These are phyloP conservation scores for Colletotrichum sp. DNA, from an alignment of 2,329 filamentous ascomycete genomes.

Conservation along the genomic window DNA sequence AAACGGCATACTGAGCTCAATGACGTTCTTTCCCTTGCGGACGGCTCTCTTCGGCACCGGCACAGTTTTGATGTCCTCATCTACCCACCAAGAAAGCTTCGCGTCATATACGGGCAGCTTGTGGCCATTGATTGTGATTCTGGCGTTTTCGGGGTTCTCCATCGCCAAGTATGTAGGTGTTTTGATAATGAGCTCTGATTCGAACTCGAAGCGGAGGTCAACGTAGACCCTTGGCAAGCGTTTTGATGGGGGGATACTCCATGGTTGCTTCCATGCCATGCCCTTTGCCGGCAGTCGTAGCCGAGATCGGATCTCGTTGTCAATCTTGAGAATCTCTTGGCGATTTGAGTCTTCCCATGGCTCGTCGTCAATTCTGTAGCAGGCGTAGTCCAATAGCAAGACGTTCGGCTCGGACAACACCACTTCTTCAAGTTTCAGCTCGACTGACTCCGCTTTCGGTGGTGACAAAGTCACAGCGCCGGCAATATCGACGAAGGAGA, in stretches of 20 bases:
- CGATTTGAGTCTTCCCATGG: conserved; percentile 21
- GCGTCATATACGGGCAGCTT: background rate
- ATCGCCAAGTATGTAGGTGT: conserved; percentile 25
- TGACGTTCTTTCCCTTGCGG: conserved; percentile 24
- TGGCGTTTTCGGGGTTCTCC: conserved; percentile 26
- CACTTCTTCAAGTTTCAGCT: conserved; percentile 6
- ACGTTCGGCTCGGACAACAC: conserved; percentile 32
- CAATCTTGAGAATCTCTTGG: conserved; percentile 31
- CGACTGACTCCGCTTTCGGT: background rate
- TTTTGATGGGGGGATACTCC: conserved; percentile 25
- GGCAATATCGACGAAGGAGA: background rate
- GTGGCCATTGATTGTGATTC: conserved; percentile 25
- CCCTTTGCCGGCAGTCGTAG: conserved; percentile 29
- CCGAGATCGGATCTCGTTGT: conserved; percentile 29
- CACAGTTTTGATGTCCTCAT: conserved; percentile 31
- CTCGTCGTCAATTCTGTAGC: conserved; percentile 26
- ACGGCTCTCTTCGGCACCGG: conserved; percentile 24
- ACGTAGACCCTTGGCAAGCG: conserved; percentile 23
- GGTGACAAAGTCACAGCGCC: background rate
- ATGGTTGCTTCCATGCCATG: conserved; percentile 30
- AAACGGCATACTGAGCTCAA: conserved; percentile 29
- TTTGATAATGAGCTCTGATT: conserved; percentile 21
- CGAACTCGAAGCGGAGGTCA: conserved; percentile 28
- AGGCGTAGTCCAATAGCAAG: conserved; percentile 32
- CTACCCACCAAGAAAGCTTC: conserved; percentile 30